Evolutionary conservation across 2,329 filamentous ascomycete species (phyloP), one percentile per base, ranked within the genome.

Genomic region (Hypoxylon sp.): DNA sequence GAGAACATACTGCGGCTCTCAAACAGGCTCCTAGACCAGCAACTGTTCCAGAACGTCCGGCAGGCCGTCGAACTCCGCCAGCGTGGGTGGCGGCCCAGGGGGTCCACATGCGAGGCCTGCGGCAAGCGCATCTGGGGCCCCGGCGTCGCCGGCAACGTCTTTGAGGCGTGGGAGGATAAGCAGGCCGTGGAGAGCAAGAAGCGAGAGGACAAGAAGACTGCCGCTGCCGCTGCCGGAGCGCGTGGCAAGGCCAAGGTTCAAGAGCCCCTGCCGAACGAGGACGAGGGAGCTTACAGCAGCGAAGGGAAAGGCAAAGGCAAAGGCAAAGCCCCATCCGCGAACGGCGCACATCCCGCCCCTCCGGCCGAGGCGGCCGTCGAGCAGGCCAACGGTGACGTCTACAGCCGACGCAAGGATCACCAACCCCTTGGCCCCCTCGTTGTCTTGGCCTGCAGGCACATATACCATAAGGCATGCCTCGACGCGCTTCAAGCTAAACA

Each of bases 61-160:
- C 84, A 90, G 65, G 88, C 92, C 4, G 86, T 90, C 6, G 81
- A 84, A 50, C 82, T 95, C 4, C 83, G 95, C 2, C 89, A 93
- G 73, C 86, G 88, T 21, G 96, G 95, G 1, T 99, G 95, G 95
- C 83, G 94, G 45, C 92, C 95, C 0, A 82, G 89, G 26, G 89
- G 92, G 0, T 93, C 94, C 50, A 88, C 88, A 0, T 99, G 96
- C 71, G 94, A 97, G 74, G 88, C 87, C 1, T 99, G 96, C 67
- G 88, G 88, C 43, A 84, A 84, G 43, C 82, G 93, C 5, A 84
- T 92, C 1, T 99, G 95, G 94, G 96, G 95, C 0, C 92, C 93
- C 0, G 93, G 92, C 0, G 88, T 92, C 0, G 89, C 90, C 0
- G 83, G 85, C 0, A 83, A 86, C 31, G 83, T 96, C 1, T 97